Evolutionary conservation across 208 protist genomes (phyloP).

Genomic region (Leishmania turanica): DNA sequence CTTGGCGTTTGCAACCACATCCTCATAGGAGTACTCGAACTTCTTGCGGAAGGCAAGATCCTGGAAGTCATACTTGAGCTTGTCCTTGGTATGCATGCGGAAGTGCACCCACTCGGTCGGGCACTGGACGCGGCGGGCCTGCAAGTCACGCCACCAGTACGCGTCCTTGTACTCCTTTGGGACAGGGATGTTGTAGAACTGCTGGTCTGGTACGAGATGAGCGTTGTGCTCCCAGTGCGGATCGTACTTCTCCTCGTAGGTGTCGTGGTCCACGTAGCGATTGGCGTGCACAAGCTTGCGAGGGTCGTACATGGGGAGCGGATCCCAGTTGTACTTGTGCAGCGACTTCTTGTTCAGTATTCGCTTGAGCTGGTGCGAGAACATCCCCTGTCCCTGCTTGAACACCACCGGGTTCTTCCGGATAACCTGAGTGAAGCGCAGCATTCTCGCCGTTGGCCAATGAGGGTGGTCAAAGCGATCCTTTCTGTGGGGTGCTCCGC

Average conservation of each 20-base stretch:
- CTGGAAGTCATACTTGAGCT: constrained; percentile 86
- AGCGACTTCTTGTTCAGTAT: constrained; percentile 92
- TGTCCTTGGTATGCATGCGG: constrained; percentile 81
- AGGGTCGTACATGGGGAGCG: constrained; percentile 90
- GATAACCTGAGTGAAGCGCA: constrained; percentile 37
- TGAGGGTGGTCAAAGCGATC: not conserved
- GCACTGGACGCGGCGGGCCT: constrained; percentile 89
- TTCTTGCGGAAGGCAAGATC: constrained; percentile 89
- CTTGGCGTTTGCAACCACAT: constrained; percentile 82
- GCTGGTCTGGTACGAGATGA: constrained; percentile 86
- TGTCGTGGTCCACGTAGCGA: constrained; percentile 80
- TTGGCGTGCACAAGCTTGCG: constrained; percentile 86
- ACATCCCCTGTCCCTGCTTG: constrained; percentile 93
- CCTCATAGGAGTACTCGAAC: constrained; percentile 85
- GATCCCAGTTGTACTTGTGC: constrained; percentile 90
- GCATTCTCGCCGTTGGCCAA: constrained; percentile 36
- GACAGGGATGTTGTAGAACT: constrained; percentile 77
- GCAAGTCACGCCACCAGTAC: constrained; percentile 93
- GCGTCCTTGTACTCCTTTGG: constrained; percentile 89
- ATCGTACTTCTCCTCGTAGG: constrained; percentile 81
- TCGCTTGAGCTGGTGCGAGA: constrained; percentile 90
- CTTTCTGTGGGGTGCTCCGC: not conserved
- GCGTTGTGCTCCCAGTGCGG: constrained; percentile 75
- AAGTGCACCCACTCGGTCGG: constrained; percentile 87
- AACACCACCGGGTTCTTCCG: constrained; percentile 91